These are phyloP conservation scores for Scheffersomyces titani DNA, from an alignment of 1,139 yeast genomes.

Conservation along the genomic window DNA sequence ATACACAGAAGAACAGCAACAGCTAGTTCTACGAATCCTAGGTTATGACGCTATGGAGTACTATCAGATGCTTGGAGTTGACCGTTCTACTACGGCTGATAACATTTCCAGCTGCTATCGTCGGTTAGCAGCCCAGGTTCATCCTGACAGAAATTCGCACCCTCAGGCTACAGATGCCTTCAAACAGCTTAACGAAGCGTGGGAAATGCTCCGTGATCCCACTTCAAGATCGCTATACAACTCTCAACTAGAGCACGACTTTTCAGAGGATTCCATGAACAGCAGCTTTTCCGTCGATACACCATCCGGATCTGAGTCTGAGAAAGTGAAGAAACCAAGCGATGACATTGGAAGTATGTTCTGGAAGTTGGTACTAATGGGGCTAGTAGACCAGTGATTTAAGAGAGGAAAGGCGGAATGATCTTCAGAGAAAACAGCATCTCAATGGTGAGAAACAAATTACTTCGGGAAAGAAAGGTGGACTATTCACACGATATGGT, in stretches of 20 bases:
- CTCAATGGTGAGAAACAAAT: neutral
- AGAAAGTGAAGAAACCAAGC: neutral
- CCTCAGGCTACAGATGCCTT: slow-evolving; percentile 1
- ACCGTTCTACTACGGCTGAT: neutral
- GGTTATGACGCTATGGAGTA: neutral
- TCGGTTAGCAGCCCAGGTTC: neutral
- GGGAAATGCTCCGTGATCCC: neutral
- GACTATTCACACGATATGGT: neutral
- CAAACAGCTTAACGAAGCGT: slow-evolving; percentile 1
- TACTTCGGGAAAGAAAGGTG: neutral
- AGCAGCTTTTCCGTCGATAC: neutral
- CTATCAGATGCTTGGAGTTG: neutral
- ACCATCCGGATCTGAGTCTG: neutral
- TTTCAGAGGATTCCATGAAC: neutral
- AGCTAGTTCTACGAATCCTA: neutral
- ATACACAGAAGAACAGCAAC: neutral
- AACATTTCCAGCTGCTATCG: neutral
- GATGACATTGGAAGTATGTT: neutral
- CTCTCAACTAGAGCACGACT: neutral
- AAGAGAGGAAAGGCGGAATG: neutral
- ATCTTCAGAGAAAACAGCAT: neutral
- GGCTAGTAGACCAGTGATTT: neutral
- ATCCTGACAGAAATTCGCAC: neutral
- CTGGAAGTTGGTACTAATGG: neutral
- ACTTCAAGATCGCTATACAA: neutral